phyloP scores from a whole-genome alignment of 257 asterid species.

The Solanum paucissectum region DNA sequence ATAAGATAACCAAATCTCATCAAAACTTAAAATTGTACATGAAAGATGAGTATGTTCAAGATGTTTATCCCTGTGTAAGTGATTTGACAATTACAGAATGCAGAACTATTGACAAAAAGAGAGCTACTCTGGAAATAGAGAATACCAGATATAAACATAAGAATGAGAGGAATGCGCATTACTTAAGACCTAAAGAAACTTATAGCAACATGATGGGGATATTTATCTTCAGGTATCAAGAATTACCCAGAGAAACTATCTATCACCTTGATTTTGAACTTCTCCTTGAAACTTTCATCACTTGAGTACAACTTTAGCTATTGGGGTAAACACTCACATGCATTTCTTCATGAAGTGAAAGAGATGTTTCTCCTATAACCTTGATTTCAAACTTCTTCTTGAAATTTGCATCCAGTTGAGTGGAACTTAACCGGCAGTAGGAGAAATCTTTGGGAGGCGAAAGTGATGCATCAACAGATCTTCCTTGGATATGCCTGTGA shows the following conservation, averaged over 20 bases:
- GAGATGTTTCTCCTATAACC: not conserved
- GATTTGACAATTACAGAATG: not conserved
- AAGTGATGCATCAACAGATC: not conserved
- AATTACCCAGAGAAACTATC: not conserved
- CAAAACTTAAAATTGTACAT: not conserved
- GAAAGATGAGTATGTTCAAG: not conserved
- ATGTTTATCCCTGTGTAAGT: not conserved
- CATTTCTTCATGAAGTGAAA: not conserved
- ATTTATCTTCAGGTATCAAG: not conserved
- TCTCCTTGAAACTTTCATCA: not conserved
- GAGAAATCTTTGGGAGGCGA: not conserved
- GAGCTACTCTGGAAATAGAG: not conserved
- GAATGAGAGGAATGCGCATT: not conserved
- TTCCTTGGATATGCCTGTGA: not conserved
- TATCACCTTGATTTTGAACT: not conserved
- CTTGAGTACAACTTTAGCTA: not conserved
- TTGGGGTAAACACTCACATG: not conserved
- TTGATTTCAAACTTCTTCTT: not conserved
- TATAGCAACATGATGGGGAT: not conserved
- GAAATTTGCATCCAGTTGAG: not conserved
- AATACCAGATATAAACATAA: not conserved
- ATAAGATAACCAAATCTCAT: not conserved
- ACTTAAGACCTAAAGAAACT: not conserved
- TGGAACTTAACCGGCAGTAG: not conserved
- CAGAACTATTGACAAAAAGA: not conserved